These are phyloP conservation scores for Colletotrichum costaricense DNA, from an alignment of 2,329 filamentous ascomycete species.

Conservation along the genomic window DNA sequence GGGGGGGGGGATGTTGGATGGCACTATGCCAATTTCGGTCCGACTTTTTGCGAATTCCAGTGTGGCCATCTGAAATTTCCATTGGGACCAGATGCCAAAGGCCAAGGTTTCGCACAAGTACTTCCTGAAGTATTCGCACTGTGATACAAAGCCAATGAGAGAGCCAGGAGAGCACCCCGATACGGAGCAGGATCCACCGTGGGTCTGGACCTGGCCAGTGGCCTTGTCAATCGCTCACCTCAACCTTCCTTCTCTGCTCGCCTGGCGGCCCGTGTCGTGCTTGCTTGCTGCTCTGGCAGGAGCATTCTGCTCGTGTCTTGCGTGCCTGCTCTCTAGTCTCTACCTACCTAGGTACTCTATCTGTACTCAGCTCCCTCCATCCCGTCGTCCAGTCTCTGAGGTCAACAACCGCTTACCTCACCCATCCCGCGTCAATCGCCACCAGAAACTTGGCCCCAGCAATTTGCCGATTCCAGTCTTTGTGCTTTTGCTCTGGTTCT, in stretches of 20 bases:
- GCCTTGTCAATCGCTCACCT: background rate
- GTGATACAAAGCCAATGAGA: rapidly evolving
- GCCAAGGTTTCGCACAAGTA: background rate
- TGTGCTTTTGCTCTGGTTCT: too few relatives aligned
- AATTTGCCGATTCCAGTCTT: too few relatives aligned
- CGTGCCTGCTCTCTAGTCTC: too few relatives aligned
- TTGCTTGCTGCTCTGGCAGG: background rate
- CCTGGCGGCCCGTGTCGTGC: background rate
- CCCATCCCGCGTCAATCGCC: background rate
- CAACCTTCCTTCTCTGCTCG: background rate
- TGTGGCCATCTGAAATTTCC: background rate
- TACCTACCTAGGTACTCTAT: too few relatives aligned
- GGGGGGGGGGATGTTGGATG: background rate
- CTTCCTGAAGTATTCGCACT: rapidly evolving
- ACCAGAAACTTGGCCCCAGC: background rate
- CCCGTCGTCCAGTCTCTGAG: too few relatives aligned
- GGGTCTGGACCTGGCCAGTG: background rate
- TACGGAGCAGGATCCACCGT: background rate
- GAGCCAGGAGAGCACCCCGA: background rate
- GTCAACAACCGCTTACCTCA: background rate
- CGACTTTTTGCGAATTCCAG: background rate
- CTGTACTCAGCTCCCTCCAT: background rate
- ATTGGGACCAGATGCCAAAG: background rate
- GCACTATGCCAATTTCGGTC: background rate
- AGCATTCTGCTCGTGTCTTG: too few relatives aligned